phyloP scores from a whole-genome alignment of 306 rosid genomes.

The Trichosanthes truncata region DNA sequence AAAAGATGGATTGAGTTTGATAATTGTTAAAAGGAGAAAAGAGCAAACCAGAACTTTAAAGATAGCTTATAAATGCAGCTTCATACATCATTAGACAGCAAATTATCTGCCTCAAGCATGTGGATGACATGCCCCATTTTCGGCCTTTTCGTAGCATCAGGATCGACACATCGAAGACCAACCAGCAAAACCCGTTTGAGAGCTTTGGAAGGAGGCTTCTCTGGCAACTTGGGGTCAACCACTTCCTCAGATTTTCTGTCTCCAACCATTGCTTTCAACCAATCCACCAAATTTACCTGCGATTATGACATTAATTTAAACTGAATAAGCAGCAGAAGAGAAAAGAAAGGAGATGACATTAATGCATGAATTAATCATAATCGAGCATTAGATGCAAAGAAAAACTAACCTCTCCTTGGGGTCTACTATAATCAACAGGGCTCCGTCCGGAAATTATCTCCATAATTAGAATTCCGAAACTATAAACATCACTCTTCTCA shows the following conservation, averaged over 20 bases:
- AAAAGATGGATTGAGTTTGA: slow-evolving; percentile 1
- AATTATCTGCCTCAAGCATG: slow-evolving; percentile 96
- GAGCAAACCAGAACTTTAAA: not conserved
- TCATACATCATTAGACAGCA: slow-evolving; percentile 60
- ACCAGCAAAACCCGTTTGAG: slow-evolving; percentile 79
- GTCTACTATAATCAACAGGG: slow-evolving; percentile 86
- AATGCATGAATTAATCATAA: not conserved
- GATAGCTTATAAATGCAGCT: not conserved
- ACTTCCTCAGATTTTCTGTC: slow-evolving; percentile 76
- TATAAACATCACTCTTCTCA: slow-evolving; percentile 91
- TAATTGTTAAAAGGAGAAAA: slow-evolving; percentile 2
- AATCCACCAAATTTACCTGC: slow-evolving; percentile 84
- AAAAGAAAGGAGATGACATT: not conserved
- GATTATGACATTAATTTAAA: slow-evolving; percentile 9
- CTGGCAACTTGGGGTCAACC: slow-evolving; percentile 75
- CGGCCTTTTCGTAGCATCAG: slow-evolving; percentile 87
- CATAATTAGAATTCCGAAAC: slow-evolving; percentile 95
- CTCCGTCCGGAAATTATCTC: slow-evolving; percentile 79
- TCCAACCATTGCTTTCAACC: slow-evolving; percentile 90
- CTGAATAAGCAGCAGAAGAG: slow-evolving; percentile 9
- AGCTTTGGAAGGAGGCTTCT: slow-evolving; percentile 81
- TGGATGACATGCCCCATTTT: slow-evolving; percentile 96
- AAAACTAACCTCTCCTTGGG: slow-evolving; percentile 79
- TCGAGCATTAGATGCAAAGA: slow-evolving; percentile 3
- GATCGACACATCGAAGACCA: slow-evolving; percentile 95